Evolutionary conservation across 192 early-diverging fungal genomes (phyloP).

Genomic region (Coemansia sp.): DNA sequence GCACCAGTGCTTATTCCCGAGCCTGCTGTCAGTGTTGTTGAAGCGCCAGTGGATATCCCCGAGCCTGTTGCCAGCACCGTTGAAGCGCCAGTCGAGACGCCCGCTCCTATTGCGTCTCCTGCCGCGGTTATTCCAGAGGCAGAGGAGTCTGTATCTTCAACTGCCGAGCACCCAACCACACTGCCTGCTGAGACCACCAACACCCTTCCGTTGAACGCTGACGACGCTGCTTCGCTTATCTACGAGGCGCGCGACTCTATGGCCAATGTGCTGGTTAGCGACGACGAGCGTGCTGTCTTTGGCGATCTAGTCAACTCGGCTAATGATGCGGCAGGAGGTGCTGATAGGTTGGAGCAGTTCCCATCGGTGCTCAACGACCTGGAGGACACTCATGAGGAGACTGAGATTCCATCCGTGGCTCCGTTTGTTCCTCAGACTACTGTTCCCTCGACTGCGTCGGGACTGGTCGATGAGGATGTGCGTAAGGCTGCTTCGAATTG

Average conservation of each 20-base stretch:
- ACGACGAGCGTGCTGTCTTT: slow-evolving; percentile 33
- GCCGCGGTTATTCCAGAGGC: neutral
- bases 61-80: neutral
- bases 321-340: slow-evolving; percentile 2
- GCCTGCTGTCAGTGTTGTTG: neutral
- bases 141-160: neutral
- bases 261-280: slow-evolving; percentile 36
- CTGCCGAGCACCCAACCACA: neutral
- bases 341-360: slow-evolving; percentile 45
- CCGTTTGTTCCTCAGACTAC: slow-evolving; percentile 8
- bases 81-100: slow-evolving; percentile 6
- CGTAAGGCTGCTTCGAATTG: slow-evolving; percentile 51
- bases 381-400: slow-evolving; percentile 8
- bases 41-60: neutral
- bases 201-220: slow-evolving; percentile 10
- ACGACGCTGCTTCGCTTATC: slow-evolving; percentile 46
- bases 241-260: slow-evolving; percentile 47
- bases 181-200: neutral
- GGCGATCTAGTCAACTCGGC: slow-evolving; percentile 42
- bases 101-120: neutral
- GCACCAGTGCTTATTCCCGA: neutral
- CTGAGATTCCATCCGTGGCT: neutral
- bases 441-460: neutral
- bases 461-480: slow-evolving; percentile 36
- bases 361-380: slow-evolving; percentile 35